Conservation (phyloP, 2,329 filamentous ascomycete genomes). For the Xylariaceae sp. region DNA sequence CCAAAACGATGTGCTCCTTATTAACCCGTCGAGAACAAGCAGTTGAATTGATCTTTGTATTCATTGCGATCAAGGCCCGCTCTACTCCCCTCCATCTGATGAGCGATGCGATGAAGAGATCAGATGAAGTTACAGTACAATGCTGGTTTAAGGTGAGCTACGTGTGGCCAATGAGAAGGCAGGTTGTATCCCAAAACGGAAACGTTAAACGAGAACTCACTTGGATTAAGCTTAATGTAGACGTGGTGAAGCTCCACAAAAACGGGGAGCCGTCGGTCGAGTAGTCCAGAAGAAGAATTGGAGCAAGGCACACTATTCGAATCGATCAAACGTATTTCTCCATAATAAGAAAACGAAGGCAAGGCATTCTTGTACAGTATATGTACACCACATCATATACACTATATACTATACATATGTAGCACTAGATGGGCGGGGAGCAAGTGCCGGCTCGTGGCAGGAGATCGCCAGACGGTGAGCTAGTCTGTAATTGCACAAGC, state of each 20-base stretch:
- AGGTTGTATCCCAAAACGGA: conserved; percentile 12
- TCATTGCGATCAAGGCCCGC: conserved; percentile 8
- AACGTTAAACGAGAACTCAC: conserved; percentile 23
- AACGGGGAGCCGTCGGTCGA: conserved; percentile 6
- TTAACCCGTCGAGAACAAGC: neutral
- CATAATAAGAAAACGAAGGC: conserved; percentile 2
- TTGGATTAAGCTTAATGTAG: conserved; percentile 1
- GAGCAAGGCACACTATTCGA: conserved; percentile 22
- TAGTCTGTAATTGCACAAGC: conserved; percentile 1
- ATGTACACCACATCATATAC: neutral
- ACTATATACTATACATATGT: neutral
- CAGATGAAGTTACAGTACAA: neutral
- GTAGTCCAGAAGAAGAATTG: no score
- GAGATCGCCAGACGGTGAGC: conserved; percentile 7
- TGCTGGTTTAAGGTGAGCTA: neutral
- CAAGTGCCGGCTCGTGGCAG: conserved; percentile 16
- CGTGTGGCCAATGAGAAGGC: conserved; percentile 14
- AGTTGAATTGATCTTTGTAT: conserved; percentile 6
- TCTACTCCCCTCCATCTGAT: conserved; percentile 18
- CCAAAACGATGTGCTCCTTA: no score
- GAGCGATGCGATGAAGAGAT: conserved; percentile 5
- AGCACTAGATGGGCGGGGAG: neutral
- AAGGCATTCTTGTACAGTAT: conserved; percentile 9
- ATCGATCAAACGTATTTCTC: no score
- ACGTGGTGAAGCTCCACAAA: conserved; percentile 6